Percentiles rank a stretch among this genome's conserved stretches.
Conservation (phyloP, 805 yeast species). For the Candida taoyuanica region DNA sequence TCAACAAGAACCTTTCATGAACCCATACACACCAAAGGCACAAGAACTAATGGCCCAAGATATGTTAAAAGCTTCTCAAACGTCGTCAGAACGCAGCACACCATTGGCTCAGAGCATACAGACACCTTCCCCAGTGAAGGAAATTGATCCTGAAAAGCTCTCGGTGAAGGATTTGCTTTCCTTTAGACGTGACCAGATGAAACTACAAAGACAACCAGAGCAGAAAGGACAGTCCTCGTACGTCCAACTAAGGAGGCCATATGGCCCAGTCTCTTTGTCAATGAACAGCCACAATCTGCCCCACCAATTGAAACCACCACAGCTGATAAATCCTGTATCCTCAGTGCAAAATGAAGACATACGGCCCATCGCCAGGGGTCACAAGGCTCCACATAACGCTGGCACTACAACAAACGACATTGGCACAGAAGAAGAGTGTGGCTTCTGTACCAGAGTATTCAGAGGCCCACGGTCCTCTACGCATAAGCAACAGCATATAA, state of each 20-base stretch:
- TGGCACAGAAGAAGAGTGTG: constrained; percentile 34
- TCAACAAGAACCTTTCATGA: constrained; percentile 7
- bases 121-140: not conserved
- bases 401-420: constrained; percentile 16
- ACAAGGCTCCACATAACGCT: constrained; percentile 17
- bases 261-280: too few relatives aligned
- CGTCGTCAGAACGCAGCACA: not conserved
- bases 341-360: not conserved
- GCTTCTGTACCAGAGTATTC: constrained; percentile 38
- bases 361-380: not conserved
- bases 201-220: constrained; percentile 1
- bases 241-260: too few relatives aligned
- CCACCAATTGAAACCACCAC: not conserved
- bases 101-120: not conserved
- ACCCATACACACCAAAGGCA: constrained; percentile 12
- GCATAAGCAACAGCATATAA: constrained; percentile 45
- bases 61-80: not conserved
- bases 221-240: too few relatives aligned
- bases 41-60: constrained; percentile 3
- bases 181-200: constrained; percentile 11
- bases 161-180: constrained; percentile 11
- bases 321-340: not conserved
- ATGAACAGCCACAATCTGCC: too few relatives aligned
- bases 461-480: constrained; percentile 44
- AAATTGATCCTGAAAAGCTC: not conserved